Percentiles rank a stretch among this genome's conserved stretches.
phyloP scores from a whole-genome alignment of 768 basidiomycete species.

The Solioccasus polychromus region DNA sequence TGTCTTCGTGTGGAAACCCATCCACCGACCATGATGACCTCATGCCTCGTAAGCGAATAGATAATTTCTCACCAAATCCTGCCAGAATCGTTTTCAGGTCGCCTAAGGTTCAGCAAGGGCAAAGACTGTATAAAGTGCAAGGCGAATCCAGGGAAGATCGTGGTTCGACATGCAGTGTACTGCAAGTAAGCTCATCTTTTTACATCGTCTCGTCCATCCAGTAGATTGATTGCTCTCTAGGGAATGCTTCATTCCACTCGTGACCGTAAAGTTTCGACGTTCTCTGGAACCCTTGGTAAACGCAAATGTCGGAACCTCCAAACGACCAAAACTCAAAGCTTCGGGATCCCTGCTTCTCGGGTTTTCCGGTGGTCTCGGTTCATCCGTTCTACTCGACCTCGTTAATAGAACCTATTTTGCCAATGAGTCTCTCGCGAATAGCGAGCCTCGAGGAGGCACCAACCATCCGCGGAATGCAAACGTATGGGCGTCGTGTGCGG shows the following conservation, averaged over 20 bases:
- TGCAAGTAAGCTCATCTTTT: conserved; percentile 59
- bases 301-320: conserved; percentile 48
- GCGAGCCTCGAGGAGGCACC: conserved; percentile 49
- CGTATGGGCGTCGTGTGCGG: conserved; percentile 60
- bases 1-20: conserved; percentile 64
- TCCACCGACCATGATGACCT: conserved; percentile 53
- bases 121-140: conserved; percentile 77
- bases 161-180: conserved; percentile 78
- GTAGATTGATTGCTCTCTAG: conserved; percentile 36
- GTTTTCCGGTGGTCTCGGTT: conserved; percentile 78
- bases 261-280: conserved; percentile 62
- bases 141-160: conserved; percentile 56
- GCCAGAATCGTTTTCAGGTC: conserved; percentile 40
- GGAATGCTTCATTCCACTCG: conserved; percentile 63
- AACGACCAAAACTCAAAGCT: conserved; percentile 61
- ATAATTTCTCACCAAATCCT: not conserved
- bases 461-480: conserved; percentile 61
- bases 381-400: conserved; percentile 69
- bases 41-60: conserved; percentile 57
- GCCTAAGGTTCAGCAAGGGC: conserved; percentile 64
- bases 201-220: conserved; percentile 10
- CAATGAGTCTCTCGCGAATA: conserved; percentile 18
- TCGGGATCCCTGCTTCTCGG: conserved; percentile 66
- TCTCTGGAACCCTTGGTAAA: conserved; percentile 66
- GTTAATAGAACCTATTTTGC: conserved; percentile 58